A percentile compares a stretch with the other conserved stretches of the same genome.
Evolutionary conservation across 257 asterid species (phyloP).

Genomic region (Solanum habrochaites): DNA sequence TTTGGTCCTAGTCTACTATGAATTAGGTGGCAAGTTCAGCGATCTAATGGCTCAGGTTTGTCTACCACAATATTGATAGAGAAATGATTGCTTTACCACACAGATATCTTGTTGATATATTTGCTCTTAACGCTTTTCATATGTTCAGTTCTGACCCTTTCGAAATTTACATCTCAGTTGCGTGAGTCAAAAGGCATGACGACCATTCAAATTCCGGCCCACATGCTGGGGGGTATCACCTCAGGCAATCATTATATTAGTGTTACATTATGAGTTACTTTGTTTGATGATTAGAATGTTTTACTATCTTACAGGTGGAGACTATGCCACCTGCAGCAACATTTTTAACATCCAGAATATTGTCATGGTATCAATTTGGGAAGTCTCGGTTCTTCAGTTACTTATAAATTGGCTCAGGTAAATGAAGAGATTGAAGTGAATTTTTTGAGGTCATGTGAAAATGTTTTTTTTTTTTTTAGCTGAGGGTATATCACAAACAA

Average conservation of each 20-base stretch:
- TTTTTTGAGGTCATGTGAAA: not conserved
- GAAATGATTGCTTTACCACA: not conserved
- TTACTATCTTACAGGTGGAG: constrained; percentile 63
- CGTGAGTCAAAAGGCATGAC: constrained; percentile 97
- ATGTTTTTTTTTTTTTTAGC: not conserved
- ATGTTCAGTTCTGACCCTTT: not conserved
- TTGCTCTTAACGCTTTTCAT: not conserved
- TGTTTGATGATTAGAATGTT: not conserved
- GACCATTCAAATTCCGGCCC: constrained; percentile 95
- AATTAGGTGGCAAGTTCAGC: not conserved
- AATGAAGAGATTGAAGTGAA: constrained; percentile 3
- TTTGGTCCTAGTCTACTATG: not conserved
- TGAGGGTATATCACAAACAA: not conserved
- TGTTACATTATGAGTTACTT: not conserved
- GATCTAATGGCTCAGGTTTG: not conserved
- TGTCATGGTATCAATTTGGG: constrained; percentile 89
- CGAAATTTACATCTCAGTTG: constrained; percentile 41
- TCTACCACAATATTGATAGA: not conserved
- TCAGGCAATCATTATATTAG: not conserved
- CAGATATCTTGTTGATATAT: not conserved
- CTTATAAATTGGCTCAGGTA: constrained; percentile 91
- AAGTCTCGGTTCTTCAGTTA: constrained; percentile 93
- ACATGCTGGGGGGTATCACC: constrained; percentile 83
- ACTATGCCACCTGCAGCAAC: constrained; percentile 94
- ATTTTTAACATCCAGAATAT: constrained; percentile 81